phyloP scores from a whole-genome alignment of 176 grass and related monocot genomes.

The Carex littledalei region DNA sequence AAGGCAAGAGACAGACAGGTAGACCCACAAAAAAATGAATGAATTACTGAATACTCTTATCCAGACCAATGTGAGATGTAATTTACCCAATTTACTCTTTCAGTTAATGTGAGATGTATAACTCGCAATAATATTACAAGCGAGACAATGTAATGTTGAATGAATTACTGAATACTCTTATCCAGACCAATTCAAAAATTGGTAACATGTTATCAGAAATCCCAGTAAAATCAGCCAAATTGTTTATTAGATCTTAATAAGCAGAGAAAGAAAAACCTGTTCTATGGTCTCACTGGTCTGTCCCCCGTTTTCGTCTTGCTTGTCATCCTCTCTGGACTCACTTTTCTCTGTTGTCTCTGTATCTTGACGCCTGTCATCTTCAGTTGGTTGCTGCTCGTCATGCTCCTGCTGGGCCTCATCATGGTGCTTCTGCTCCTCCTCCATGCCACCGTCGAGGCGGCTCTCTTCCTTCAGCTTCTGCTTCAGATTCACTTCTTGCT shows the following conservation, averaged over 20 bases:
- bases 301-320: constrained; percentile 38
- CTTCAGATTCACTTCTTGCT: background rate
- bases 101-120: background rate
- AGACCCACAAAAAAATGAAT: background rate
- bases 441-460: constrained; percentile 59
- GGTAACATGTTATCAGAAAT: background rate
- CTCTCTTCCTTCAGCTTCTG: constrained; percentile 45
- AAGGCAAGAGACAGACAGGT: background rate
- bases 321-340: constrained; percentile 32
- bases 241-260: background rate
- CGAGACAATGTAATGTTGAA: background rate
- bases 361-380: constrained; percentile 5
- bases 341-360: background rate
- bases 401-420: constrained; percentile 27
- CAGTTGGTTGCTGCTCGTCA: constrained; percentile 4
- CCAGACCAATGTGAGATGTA: background rate
- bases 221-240: background rate
- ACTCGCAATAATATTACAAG: background rate
- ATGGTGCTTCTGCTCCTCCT: constrained; percentile 50
- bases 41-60: no score
- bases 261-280: constrained; percentile 4
- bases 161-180: background rate
- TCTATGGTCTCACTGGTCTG: constrained; percentile 21
- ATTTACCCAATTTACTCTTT: background rate
- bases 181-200: background rate